Base-by-base conservation (phyloP, 305 asterid genomes). In the Fraxinus sp. region DNA sequence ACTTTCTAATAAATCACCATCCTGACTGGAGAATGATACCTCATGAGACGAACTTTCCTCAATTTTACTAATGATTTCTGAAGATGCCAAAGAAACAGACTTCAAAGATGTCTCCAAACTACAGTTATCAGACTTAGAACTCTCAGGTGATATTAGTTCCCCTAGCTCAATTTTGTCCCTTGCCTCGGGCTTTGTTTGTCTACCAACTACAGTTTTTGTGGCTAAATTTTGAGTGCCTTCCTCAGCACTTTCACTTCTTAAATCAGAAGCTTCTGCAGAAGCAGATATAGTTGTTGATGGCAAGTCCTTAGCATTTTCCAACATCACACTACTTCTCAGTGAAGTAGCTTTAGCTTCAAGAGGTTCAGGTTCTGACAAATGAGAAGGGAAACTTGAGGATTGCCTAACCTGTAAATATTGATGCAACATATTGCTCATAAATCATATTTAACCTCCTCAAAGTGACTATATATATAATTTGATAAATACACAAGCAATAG, bases 321-420 rank as follows among this genome's bases (percentile, higher is more conserved):
- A 70, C 33, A 72, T 88, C 82, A 85, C 78, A 85, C 37, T 76
- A 77, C 81, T 79, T 62, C 66, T 30, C 59, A 87, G 62, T 79
- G 89, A 81, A 80, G 80, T 37, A 82, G 79, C 78, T 75, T 87
- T 84, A 75, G 74, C 85, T 70, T 82, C 91, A 74, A 64, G 22
- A 9, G 59, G 28, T 80, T 81, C 91, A 73, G 82, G 83, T 83
- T 85, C 88, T 37, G 85, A 78, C 57, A 81, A 75, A 71, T 82
- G 93, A 80, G 91, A 81, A 79, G 91, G 85, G 74, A 78, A 80
- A 83, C 77, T 89, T 79, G 86, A 73, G 71, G 86, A 83, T 49
- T 57, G 76, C 49, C 80, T 83, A 78, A 74, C 87, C 98, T 93
- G 90, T 83, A 82, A 46, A 76, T 49, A 72, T 10, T 36, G 74